Evolutionary conservation across 768 basidiomycete species (phyloP).

Genomic region (Hypholoma fasciculare): DNA sequence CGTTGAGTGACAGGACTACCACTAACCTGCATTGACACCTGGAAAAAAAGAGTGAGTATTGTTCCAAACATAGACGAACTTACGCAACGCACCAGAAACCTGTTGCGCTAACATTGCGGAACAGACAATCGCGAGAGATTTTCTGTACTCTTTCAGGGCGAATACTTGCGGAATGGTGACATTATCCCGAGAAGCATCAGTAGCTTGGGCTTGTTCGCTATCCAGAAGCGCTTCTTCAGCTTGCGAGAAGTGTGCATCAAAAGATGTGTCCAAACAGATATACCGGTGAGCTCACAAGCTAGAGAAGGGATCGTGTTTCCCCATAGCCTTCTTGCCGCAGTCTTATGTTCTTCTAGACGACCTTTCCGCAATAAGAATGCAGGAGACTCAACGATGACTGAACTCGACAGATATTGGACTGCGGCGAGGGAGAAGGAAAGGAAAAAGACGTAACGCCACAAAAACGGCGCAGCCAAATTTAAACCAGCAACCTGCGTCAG

Average conservation of each 20-base stretch:
- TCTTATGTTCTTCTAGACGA: slow-evolving; percentile 48
- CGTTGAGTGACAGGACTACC: neutral
- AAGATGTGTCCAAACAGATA: neutral
- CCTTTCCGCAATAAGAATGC: slow-evolving; percentile 59
- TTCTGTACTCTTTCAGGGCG: slow-evolving; percentile 51
- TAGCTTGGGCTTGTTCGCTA: slow-evolving; percentile 23
- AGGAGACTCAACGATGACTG: slow-evolving; percentile 69
- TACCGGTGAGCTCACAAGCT: slow-evolving; percentile 23
- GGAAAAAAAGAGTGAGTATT: neutral
- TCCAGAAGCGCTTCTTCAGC: slow-evolving; percentile 44
- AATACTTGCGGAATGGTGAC: slow-evolving; percentile 57
- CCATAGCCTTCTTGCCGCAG: slow-evolving; percentile 56
- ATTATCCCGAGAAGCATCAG: slow-evolving; percentile 23
- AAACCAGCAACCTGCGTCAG: slow-evolving; percentile 81
- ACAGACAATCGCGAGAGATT: slow-evolving; percentile 64
- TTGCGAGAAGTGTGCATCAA: slow-evolving; percentile 1
- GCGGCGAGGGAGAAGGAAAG: slow-evolving; percentile 58
- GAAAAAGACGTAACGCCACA: slow-evolving; percentile 73
- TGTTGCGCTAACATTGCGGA: slow-evolving; percentile 80
- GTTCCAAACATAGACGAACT: neutral
- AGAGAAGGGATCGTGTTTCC: slow-evolving; percentile 24
- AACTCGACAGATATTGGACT: slow-evolving; percentile 55
- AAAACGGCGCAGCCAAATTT: slow-evolving; percentile 61
- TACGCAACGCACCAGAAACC: slow-evolving; percentile 56
- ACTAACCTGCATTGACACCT: slow-evolving; percentile 77